A percentile compares a stretch with the other conserved stretches of the same genome.
Evolutionary conservation across 2,329 filamentous ascomycete species (phyloP).

Genomic region (Alternaria sp.): DNA sequence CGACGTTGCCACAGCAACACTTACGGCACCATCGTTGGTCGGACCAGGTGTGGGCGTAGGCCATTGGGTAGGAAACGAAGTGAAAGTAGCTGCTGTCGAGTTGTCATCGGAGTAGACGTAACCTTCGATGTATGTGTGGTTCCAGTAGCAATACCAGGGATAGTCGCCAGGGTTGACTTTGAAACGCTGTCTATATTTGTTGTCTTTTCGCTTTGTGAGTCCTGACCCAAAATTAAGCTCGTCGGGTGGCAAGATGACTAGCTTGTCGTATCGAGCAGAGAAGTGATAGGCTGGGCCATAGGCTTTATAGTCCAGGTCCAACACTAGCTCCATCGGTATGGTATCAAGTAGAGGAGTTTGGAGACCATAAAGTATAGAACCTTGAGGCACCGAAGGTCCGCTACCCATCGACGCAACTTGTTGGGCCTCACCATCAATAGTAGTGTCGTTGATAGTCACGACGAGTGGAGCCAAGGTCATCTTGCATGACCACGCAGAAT

Average conservation of each 20-base stretch:
- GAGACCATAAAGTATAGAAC: slow-evolving; percentile 65
- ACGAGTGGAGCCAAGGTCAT: slow-evolving; percentile 48
- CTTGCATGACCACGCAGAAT: slow-evolving; percentile 62
- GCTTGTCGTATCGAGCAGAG: slow-evolving; percentile 68
- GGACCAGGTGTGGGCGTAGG: slow-evolving; percentile 30
- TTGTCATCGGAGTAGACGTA: slow-evolving; percentile 70
- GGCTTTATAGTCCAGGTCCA: slow-evolving; percentile 64
- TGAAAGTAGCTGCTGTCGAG: slow-evolving; percentile 51
- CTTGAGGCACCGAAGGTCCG: slow-evolving; percentile 48
- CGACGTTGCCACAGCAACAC: slow-evolving; percentile 17
- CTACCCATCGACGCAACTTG: slow-evolving; percentile 36
- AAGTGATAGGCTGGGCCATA: slow-evolving; percentile 72
- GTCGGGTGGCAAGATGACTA: slow-evolving; percentile 63
- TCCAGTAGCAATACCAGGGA: slow-evolving; percentile 77
- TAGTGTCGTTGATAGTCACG: slow-evolving; percentile 39
- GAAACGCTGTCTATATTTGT: slow-evolving; percentile 51
- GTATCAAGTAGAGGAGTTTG: slow-evolving; percentile 64
- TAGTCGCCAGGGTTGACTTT: slow-evolving; percentile 63
- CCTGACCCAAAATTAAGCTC: slow-evolving; percentile 45
- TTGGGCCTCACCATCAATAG: slow-evolving; percentile 12
- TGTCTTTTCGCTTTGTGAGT: slow-evolving; percentile 34
- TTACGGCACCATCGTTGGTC: slow-evolving; percentile 18
- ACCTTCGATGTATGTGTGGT: slow-evolving; percentile 70
- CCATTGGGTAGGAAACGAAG: slow-evolving; percentile 36
- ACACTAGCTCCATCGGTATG: slow-evolving; percentile 63